A percentile compares a stretch with the other conserved stretches of the same genome.
phyloP scores from a whole-genome alignment of 2,329 filamentous ascomycete species.

The Talaromyces sp. region DNA sequence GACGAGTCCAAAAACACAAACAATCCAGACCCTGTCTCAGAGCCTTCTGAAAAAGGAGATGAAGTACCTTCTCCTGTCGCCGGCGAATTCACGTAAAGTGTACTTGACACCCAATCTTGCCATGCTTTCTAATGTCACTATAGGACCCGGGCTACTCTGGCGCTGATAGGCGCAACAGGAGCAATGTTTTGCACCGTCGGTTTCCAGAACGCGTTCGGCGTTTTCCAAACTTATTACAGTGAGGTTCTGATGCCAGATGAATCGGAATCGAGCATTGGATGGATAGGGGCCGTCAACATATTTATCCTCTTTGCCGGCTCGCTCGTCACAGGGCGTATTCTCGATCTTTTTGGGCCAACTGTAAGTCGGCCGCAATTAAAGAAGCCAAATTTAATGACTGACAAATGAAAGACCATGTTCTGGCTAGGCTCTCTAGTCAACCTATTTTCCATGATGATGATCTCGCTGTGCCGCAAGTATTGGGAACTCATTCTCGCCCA shows the following conservation, averaged over 20 bases:
- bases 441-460: constrained; percentile 33
- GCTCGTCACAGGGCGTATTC: constrained; percentile 22
- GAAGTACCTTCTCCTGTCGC: not conserved
- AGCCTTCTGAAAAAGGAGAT: not conserved
- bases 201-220: constrained; percentile 34
- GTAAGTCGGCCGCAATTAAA: constrained; percentile 13
- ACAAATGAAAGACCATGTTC: constrained; percentile 22
- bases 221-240: constrained; percentile 32
- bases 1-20: not conserved
- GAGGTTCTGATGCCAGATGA: constrained; percentile 20
- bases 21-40: not conserved
- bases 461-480: constrained; percentile 30
- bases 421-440: constrained; percentile 22
- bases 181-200: constrained; percentile 34
- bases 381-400: not conserved
- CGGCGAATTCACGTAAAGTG: constrained; percentile 23
- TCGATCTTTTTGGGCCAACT: constrained; percentile 29
- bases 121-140: not conserved
- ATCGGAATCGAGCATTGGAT: constrained; percentile 28
- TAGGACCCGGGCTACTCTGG: constrained; percentile 24
- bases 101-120: not conserved
- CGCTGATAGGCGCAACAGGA: constrained; percentile 25
- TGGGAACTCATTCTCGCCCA: constrained; percentile 39
- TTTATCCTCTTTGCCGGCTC: constrained; percentile 30
- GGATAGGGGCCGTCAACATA: constrained; percentile 28